phyloP scores from a whole-genome alignment of 768 basidiomycete species.

The Favolaschia claudopus region DNA sequence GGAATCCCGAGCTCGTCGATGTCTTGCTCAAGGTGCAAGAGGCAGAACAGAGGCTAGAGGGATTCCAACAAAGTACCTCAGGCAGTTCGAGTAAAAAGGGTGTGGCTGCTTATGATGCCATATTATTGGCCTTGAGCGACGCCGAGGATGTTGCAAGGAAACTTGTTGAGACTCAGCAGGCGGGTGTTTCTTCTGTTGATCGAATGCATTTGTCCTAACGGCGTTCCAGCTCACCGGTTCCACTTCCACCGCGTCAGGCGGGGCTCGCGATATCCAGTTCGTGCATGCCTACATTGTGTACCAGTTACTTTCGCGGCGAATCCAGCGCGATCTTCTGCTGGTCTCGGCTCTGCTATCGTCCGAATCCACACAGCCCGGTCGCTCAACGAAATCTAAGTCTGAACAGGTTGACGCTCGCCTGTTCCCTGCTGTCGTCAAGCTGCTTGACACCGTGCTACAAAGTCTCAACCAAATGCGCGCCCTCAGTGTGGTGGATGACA shows the following conservation, averaged over 20 bases:
- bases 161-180: conserved; percentile 86
- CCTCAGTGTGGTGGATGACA: conserved; percentile 87
- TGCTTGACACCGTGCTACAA: conserved; percentile 86
- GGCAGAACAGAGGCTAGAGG: conserved; percentile 67
- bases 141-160: conserved; percentile 87
- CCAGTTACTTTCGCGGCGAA: conserved; percentile 86
- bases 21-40: conserved; percentile 85
- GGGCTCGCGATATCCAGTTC: conserved; percentile 79
- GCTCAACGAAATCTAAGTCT: conserved; percentile 35
- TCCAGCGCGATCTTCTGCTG: conserved; percentile 87
- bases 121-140: conserved; percentile 86
- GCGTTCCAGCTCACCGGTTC: conserved; percentile 47
- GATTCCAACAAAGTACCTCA: conserved; percentile 38
- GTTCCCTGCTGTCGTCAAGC: conserved; percentile 89
- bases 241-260: conserved; percentile 47
- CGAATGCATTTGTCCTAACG: conserved; percentile 8
- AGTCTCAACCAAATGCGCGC: conserved; percentile 85
- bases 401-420: conserved; percentile 72
- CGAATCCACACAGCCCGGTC: conserved; percentile 30
- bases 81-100: conserved; percentile 67
- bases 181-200: conserved; percentile 35
- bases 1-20: conserved; percentile 91
- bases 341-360: conserved; percentile 67
- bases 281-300: conserved; percentile 89
- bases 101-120: conserved; percentile 88